Evolutionary conservation across 2,329 filamentous ascomycete genomes (phyloP).

Genomic region (Amylocarpus encephaloides): DNA sequence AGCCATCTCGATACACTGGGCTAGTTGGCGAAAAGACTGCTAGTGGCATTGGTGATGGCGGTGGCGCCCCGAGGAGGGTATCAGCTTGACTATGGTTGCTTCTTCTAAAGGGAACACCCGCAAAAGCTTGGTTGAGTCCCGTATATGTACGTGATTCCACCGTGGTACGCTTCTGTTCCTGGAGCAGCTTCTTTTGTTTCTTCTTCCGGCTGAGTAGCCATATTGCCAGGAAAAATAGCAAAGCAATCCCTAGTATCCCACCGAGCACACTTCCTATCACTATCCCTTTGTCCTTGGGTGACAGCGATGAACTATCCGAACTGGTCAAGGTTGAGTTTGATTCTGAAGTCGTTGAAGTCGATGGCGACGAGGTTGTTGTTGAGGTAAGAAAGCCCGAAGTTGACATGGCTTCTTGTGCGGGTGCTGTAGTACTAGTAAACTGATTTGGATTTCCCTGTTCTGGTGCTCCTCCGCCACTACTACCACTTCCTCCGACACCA

Average conservation of each 20-base stretch:
- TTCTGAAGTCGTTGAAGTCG: background rate
- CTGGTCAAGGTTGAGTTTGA: background rate
- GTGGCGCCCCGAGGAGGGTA: background rate
- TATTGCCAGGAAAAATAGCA: background rate
- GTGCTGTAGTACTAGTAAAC: background rate
- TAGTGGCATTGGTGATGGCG: background rate
- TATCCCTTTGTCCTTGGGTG: background rate
- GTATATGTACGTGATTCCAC: slow-evolving; percentile 1
- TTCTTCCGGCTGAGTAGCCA: background rate
- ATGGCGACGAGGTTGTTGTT: background rate
- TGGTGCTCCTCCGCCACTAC: background rate
- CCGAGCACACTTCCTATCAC: slow-evolving; percentile 1
- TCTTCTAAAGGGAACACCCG: background rate
- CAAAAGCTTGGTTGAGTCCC: slow-evolving; percentile 1
- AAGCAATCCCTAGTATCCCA: background rate
- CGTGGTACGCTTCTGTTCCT: background rate
- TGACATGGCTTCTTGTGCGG: background rate
- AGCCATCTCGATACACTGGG: background rate
- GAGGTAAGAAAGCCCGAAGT: background rate
- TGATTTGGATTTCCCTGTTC: slow-evolving; percentile 1
- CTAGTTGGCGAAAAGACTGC: background rate
- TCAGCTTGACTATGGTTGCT: background rate
- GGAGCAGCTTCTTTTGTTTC: background rate
- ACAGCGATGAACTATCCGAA: background rate
- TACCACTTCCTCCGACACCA: background rate